Percentiles rank a stretch among this genome's conserved stretches.
phyloP scores from a whole-genome alignment of 257 asterid genomes.

The Solanum arcanum region DNA sequence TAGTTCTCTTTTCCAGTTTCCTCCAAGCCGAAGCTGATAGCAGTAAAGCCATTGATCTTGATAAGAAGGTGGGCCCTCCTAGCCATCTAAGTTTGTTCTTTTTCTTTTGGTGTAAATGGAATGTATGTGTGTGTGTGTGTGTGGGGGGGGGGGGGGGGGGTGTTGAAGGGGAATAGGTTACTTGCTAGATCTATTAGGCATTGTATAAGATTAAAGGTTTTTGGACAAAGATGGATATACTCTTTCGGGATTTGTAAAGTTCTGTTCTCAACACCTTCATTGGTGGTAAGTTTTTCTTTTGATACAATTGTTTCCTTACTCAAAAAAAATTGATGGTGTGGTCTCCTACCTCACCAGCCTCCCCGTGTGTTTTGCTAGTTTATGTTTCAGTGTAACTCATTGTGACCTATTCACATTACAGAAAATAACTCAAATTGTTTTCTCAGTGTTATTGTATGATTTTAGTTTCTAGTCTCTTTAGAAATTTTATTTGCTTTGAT shows the following conservation, averaged over 20 bases:
- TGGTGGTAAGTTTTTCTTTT: not conserved
- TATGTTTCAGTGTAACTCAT: not conserved
- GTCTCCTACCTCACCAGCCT: not conserved
- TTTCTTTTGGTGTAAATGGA: not conserved
- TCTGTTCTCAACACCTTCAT: not conserved
- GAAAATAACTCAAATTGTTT: not conserved
- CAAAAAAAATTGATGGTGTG: constrained; percentile 51
- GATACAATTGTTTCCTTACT: not conserved
- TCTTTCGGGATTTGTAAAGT: not conserved
- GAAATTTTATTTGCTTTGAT: not conserved
- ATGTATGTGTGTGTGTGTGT: not conserved
- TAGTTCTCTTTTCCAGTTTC: constrained; percentile 30
- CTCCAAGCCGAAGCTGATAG: constrained; percentile 84
- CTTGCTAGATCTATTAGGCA: not conserved
- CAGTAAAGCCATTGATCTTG: constrained; percentile 79
- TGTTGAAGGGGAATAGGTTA: not conserved
- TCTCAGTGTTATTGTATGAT: not conserved
- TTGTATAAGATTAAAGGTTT: not conserved
- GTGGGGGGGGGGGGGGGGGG: too few species aligned
- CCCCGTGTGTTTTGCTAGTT: not conserved
- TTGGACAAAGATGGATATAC: not conserved
- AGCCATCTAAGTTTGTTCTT: not conserved
- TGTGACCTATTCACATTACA: not conserved
- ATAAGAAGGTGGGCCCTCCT: constrained; percentile 58
- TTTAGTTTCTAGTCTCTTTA: not conserved